Percentiles rank a stretch among this genome's conserved stretches.
Evolutionary conservation across 208 protist genomes (phyloP).

Genomic region (Wallacemonas collosoma): DNA sequence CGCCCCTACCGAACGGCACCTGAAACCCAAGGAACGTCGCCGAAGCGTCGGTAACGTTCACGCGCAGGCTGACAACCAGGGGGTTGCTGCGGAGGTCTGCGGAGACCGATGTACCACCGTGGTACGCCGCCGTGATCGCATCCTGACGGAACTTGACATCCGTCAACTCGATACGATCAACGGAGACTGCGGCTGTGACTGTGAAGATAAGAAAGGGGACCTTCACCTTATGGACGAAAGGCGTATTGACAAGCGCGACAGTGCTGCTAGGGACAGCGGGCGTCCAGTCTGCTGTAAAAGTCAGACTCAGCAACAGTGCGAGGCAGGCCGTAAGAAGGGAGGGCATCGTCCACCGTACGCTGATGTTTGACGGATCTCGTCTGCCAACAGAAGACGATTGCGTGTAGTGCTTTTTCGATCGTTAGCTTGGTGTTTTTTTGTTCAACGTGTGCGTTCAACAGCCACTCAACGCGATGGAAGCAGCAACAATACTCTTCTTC

Average conservation of each 20-base stretch:
- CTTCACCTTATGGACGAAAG: not conserved
- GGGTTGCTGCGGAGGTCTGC: not conserved
- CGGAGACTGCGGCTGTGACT: not conserved
- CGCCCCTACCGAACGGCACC: no score
- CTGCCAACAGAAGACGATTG: no score
- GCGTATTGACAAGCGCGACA: not conserved
- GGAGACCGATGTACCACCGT: not conserved
- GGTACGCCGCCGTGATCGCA: not conserved
- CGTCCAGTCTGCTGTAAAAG: slow-evolving; percentile 8
- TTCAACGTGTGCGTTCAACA: no score
- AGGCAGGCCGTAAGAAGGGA: slow-evolving; percentile 3
- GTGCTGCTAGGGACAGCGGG: not conserved
- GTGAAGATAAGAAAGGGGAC: not conserved
- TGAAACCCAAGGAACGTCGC: no score
- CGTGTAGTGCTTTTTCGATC: no score
- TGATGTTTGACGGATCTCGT: not conserved
- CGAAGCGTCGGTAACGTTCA: no score
- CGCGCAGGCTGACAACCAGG: not conserved
- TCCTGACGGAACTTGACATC: not conserved
- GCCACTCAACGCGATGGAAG: no score
- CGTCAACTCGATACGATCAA: not conserved
- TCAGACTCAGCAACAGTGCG: not conserved
- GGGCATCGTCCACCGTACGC: not conserved
- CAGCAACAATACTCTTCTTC: no score
- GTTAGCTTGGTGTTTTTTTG: no score